Base-by-base conservation (phyloP, 2,329 filamentous ascomycete species). In the Arthroderma sp. region DNA sequence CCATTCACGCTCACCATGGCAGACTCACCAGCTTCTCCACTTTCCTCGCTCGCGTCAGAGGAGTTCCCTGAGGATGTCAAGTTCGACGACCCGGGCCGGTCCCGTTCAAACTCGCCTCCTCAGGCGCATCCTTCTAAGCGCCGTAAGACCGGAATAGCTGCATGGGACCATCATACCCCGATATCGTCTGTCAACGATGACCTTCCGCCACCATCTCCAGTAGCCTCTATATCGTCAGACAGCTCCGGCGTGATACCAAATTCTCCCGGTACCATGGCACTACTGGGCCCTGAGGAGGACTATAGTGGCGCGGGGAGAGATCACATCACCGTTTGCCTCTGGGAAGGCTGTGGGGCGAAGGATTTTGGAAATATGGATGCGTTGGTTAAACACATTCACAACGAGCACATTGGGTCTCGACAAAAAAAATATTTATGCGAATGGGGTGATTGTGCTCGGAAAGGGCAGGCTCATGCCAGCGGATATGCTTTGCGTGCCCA, bases 401-500 rank as follows among this genome's bases (percentile, higher is more conserved):
- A 90, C 67, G 88, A 91, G 59, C 93, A 98, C 72, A 95, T 97
- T 66, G 89, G 93, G 68, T 88, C 85, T 60, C 83, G 91, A 56
- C 88, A 93, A 74, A 95, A 95, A 74, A 95, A 93, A 71, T 97
- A 97, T 70, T 90, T 88, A n/a, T 98, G 93, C 73, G 91, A 97
- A 73, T 98, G 93, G 93, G 83, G 81, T 59, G 91, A 91, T 63
- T 98, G 93, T 70, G 80, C 79, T 56, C 77, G 91, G 61, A 97
- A 95, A 75, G 89, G 90, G 59, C 83, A 93, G 72, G 84, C 88
- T 17, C 93, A 98, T 73, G 91, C 91, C 1, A 95, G 90, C 66
- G 93, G 89, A 1, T 98, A 98, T 74, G 93, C 93, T 3, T 76
- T 98, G 62, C 91, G 95, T 70, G 93, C 93, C 8, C 93, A 98